These are phyloP conservation scores for Lactifluus volemus DNA, from an alignment of 768 basidiomycete species.

Conservation along the genomic window DNA sequence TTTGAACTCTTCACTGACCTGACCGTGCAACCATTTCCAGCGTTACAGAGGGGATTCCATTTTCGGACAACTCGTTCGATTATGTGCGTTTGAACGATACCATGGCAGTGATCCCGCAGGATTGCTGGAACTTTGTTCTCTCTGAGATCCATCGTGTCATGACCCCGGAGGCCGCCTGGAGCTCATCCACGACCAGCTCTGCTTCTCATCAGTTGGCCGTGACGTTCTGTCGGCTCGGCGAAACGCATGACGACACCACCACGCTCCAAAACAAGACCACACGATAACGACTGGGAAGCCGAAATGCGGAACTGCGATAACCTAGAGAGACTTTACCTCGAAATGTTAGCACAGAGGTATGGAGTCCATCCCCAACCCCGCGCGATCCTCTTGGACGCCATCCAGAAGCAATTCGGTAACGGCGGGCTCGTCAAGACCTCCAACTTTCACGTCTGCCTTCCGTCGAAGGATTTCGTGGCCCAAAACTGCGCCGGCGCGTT, in stretches of 20 bases:
- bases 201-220: constrained; percentile 48
- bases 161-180: constrained; percentile 54
- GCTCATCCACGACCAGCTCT: constrained; percentile 62
- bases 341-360: constrained; percentile 47
- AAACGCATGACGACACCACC: neutral
- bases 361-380: constrained; percentile 45
- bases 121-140: constrained; percentile 52
- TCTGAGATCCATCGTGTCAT: constrained; percentile 57
- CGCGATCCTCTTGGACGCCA: constrained; percentile 36
- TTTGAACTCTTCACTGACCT: constrained; percentile 4
- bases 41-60: constrained; percentile 50
- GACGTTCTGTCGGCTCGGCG: constrained; percentile 15
- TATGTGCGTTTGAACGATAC: constrained; percentile 68
- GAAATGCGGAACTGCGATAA: constrained; percentile 34
- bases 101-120: constrained; percentile 48
- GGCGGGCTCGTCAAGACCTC: constrained; percentile 35
- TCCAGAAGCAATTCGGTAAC: constrained; percentile 45
- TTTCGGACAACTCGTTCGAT: constrained; percentile 55
- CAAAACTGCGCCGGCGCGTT: constrained; percentile 19
- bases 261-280: constrained; percentile 4
- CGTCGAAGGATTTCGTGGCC: constrained; percentile 32
- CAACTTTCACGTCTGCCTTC: constrained; percentile 48
- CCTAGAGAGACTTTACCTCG: constrained; percentile 49
- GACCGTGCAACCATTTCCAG: constrained; percentile 26
- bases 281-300: constrained; percentile 32